Evolutionary conservation across 345 rosid species (phyloP), one percentile per base, ranked within the genome.

Genomic region (Syzygium jambos): DNA sequence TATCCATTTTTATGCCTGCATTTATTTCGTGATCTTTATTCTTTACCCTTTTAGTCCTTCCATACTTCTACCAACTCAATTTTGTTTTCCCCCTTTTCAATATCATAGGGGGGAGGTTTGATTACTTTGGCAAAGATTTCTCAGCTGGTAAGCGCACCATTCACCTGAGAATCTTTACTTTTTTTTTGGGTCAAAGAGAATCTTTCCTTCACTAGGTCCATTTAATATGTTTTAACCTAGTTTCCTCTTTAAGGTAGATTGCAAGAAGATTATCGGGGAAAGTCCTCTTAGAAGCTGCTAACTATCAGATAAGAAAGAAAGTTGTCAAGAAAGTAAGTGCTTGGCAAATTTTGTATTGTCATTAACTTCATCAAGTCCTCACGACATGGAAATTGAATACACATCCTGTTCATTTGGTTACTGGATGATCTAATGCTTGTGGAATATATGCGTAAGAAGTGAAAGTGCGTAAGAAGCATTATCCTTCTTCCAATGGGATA

Each of bases 301-400:
- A 96, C 87, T 97, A 96, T 91, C 95, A 94, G 91, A 92, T 94
- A 84, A 93, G 92, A 90, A 96, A 91, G 92, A 97, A 96, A 93
- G 88, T 94, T 89, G 89, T 97, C 16, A 94, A 89, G 89, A 94
- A 94, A 96, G 98, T 96, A 89, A 85, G 30, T 87, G 55, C 85
- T 88, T 89, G 52, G 11, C 15, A 23, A n/a, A 25, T 25, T 86
- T 52, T 23, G 14, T 14, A 25, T 22, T 54, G 23, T 87, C 59
- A 52, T 19, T 55, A 43, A 30, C 46, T 29, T 63, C 25, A 46
- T 84, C 41, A 23, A 4, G 63, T 53, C 54, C 30, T 78, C 82
- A 46, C 41, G 59, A 87, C 29, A 51, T 34, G 38, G 82, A 86
- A 51, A 85, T 34, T 17, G 80, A 34, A 22, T 34, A 9, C 80